Percentiles rank a stretch among this genome's conserved stretches.
Conservation (phyloP, 2,329 filamentous ascomycete genomes). For the Ceratocystiopsis minuta region DNA sequence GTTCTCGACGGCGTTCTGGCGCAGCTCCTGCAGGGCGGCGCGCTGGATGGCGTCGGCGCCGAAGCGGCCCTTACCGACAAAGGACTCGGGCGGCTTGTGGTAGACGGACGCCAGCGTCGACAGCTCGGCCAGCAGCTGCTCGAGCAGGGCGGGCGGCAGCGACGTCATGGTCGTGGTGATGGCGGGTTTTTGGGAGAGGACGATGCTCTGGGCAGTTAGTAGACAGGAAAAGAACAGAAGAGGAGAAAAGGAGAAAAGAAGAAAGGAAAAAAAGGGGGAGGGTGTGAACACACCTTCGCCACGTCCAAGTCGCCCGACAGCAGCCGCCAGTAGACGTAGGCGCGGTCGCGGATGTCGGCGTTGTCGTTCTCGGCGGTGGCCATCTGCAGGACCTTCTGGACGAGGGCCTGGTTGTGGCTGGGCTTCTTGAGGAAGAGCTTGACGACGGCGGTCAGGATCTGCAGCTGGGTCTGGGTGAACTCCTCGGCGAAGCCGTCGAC, state of each 20-base stretch:
- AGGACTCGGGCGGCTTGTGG: slow-evolving; percentile 96
- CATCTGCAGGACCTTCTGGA: slow-evolving; percentile 84
- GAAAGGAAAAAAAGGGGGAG: too few species aligned
- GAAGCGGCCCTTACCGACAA: slow-evolving; percentile 85
- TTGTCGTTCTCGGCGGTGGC: slow-evolving; percentile 95
- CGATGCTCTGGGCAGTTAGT: slow-evolving; percentile 39
- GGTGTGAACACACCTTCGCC: slow-evolving; percentile 47
- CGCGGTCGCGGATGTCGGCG: slow-evolving; percentile 88
- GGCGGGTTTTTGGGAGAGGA: slow-evolving; percentile 83
- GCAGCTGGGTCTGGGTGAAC: slow-evolving; percentile 95
- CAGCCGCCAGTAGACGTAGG: slow-evolving; percentile 96
- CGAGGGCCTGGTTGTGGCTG: slow-evolving; percentile 72
- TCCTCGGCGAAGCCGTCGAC: slow-evolving; percentile 92
- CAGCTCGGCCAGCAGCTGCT: slow-evolving; percentile 77
- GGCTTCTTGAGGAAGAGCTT: slow-evolving; percentile 97
- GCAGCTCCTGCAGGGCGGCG: slow-evolving; percentile 90
- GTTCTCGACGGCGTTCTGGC: slow-evolving; percentile 81
- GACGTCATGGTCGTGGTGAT: slow-evolving; percentile 90
- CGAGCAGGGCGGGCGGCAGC: slow-evolving; percentile 64
- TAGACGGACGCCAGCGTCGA: slow-evolving; percentile 95
- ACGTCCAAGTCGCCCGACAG: slow-evolving; percentile 81
- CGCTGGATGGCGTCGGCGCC: slow-evolving; percentile 88
- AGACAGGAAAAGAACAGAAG: too few species aligned
- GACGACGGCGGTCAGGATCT: slow-evolving; percentile 91
- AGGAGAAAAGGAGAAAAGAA: too few species aligned